Evolutionary conservation across 148 eudicot genomes (phyloP).

Genomic region (Persicaria maculosa): DNA sequence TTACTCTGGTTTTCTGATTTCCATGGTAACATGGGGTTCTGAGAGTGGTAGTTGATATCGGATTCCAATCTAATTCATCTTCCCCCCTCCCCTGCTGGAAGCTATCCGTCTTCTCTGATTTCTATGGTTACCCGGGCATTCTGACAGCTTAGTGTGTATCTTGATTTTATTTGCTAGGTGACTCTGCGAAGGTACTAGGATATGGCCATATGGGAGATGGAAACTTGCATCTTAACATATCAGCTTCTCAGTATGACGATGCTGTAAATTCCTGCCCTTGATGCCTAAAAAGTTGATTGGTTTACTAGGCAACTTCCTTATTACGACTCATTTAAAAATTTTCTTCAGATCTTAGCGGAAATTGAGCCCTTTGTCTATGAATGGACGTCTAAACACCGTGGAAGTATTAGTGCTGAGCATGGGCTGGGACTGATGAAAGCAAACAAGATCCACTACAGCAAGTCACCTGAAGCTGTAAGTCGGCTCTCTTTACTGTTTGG

Average conservation of each 20-base stretch:
- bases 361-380: conserved; percentile 95
- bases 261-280: conserved; percentile 36
- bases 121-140: not conserved
- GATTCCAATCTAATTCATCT: not conserved
- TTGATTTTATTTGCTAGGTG: conserved; percentile 29
- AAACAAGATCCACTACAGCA: conserved; percentile 84
- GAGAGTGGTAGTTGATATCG: not conserved
- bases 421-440: conserved; percentile 97
- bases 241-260: conserved; percentile 66
- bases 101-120: not conserved
- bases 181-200: conserved; percentile 68
- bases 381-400: conserved; percentile 88
- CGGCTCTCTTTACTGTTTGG: conserved; percentile 4
- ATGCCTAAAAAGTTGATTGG: not conserved
- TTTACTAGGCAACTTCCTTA: not conserved
- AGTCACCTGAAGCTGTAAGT: conserved; percentile 82
- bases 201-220: conserved; percentile 97
- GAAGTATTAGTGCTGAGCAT: conserved; percentile 98
- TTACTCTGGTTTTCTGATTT: not conserved
- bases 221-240: conserved; percentile 91
- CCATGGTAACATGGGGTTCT: not conserved
- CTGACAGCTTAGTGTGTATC: conserved; percentile 3
- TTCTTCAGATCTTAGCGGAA: conserved; percentile 58
- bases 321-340: not conserved
- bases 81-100: not conserved